Base-by-base conservation (phyloP, 2,329 filamentous ascomycete species). In the Plectosphaerella plurivora region DNA sequence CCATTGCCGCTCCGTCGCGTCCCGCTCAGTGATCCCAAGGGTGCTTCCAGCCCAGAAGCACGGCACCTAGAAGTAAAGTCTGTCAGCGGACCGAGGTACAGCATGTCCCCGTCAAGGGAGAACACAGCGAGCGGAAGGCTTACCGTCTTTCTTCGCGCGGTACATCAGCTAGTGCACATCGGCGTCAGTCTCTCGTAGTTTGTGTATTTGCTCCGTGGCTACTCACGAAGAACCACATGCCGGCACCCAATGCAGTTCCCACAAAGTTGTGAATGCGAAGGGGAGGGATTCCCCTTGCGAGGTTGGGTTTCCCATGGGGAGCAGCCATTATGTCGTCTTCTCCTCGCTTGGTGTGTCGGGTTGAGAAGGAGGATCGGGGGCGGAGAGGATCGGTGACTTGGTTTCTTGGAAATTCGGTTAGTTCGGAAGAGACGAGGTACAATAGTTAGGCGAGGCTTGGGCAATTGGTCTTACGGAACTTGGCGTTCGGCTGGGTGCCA, bases 201-300 rank as follows among this genome's bases (percentile, higher is more conserved):
- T 12, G 2, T 2, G 3, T 33, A 12, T 12, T 33, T 9, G n/a
- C 18, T 44, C n/a, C n/a, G 41, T 12, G 16, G 11, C 11, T 4
- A 77, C 88, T 67, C 83, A 97, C 92, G 72, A 94, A 99, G 76
- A 99, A 97, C 94, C 94, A 99, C 94, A 97, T 99, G 75, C 88
- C 89, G 51, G 94, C 94, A 61, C 91, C 89, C 57, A 99, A 79
- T 56, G 87, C 89, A 45, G 91, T 97, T 46, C 89, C 93, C 53
- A 86, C 82, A 71, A 93, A 88, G 68, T 90, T 84, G 78, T 97
- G 96, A 60, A 96, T 67, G 49, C 71, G 70, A 39, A 50, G 22
- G 44, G 39, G 48, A 16, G 48, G 36, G 22, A 50, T 41, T 9
- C 48, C 48, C n/a, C 48, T 16, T n/a, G 48, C 47, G 20, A 49